Percentiles rank a stretch among this genome's conserved stretches.
Evolutionary conservation across 345 rosid species (phyloP).

Genomic region (Eucalyptus fibrosa): DNA sequence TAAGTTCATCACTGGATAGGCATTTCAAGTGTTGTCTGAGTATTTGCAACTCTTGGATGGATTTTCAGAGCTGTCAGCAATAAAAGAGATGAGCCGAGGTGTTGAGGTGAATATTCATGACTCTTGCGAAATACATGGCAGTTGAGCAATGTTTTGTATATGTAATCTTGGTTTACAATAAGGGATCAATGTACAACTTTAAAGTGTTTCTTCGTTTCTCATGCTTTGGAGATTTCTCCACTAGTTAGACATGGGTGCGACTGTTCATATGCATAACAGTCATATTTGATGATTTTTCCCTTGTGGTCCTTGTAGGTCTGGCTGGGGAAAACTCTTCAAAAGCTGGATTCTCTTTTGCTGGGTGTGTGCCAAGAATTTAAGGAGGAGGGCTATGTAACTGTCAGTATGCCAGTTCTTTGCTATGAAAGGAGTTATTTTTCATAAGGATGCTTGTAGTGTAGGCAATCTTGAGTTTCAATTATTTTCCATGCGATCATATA

Average conservation of each 20-base stretch:
- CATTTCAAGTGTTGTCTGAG: constrained; percentile 96
- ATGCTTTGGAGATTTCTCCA: background rate
- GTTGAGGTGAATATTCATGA: constrained; percentile 60
- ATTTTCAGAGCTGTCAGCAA: constrained; percentile 70
- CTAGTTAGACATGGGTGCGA: background rate
- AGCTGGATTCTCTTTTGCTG: constrained; percentile 84
- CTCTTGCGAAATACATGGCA: background rate
- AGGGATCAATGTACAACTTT: background rate
- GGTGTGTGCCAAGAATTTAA: constrained; percentile 95
- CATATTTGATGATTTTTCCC: background rate
- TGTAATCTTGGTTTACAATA: background rate
- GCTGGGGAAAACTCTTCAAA: constrained; percentile 95
- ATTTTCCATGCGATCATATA: background rate
- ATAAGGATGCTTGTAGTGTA: background rate
- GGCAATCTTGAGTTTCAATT: background rate
- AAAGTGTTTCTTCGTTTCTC: background rate
- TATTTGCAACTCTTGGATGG: constrained; percentile 92
- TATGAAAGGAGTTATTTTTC: background rate
- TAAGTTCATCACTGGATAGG: constrained; percentile 33
- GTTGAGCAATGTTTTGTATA: background rate
- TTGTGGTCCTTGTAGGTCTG: constrained; percentile 51
- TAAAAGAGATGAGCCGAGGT: constrained; percentile 92
- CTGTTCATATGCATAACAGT: background rate
- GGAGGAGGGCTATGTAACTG: constrained; percentile 78
- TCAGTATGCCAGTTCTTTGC: constrained; percentile 23